These are phyloP conservation scores for Hyphopichia pseudoburtonii DNA, from an alignment of 1,139 yeast genomes.

Conservation along the genomic window DNA sequence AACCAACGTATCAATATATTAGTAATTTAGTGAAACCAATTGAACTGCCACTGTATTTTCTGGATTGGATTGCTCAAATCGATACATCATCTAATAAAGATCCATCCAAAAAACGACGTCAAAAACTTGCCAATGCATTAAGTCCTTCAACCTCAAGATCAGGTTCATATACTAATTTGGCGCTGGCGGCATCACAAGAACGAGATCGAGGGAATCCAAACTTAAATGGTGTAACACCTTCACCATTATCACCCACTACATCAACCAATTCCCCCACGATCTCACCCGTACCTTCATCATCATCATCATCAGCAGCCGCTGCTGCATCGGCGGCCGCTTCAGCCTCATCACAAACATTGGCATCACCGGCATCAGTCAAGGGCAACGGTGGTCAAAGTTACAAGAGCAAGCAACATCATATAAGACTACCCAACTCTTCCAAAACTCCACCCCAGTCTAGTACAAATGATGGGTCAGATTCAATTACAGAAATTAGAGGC, in stretches of 20 bases:
- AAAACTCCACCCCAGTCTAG: not conserved
- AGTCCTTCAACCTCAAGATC: constrained; percentile 22
- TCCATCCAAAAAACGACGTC: constrained; percentile 10
- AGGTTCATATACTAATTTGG: constrained; percentile 15
- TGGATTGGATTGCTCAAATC: constrained; percentile 26
- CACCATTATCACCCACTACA: no score
- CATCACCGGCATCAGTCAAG: no score
- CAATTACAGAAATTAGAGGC: no score
- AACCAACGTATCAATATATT: constrained; percentile 50
- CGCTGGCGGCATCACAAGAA: constrained; percentile 8
- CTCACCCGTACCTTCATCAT: no score
- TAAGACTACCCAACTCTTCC: constrained; percentile 1
- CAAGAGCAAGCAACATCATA: not conserved
- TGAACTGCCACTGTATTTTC: constrained; percentile 30
- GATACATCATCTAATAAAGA: constrained; percentile 18
- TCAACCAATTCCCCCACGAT: no score
- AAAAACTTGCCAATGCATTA: constrained; percentile 11
- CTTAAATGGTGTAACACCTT: no score
- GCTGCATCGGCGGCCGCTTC: no score
- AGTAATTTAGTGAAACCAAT: constrained; percentile 26
- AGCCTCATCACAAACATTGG: no score
- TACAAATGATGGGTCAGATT: no score
- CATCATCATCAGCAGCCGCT: no score
- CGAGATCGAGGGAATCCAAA: no score
- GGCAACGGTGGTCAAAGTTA: constrained; percentile 4